Base-by-base conservation (phyloP, 352 stramenopile genomes). In the Sclerospora graminicola region DNA sequence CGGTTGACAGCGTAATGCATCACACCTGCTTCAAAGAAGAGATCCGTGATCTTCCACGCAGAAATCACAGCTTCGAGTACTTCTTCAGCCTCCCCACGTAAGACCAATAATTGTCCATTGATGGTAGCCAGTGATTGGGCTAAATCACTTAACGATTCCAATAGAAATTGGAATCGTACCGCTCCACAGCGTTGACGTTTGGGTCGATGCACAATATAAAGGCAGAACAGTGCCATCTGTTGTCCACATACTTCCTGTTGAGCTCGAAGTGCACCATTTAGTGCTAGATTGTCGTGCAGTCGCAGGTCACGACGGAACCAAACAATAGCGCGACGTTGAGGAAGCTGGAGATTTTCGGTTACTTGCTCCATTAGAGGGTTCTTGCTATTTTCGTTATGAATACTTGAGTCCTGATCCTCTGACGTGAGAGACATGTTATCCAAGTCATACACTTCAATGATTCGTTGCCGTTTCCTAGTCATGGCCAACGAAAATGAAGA, bases 261-360 rank as follows among this genome's bases (percentile, higher is more conserved):
- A 10, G 46, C 27, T 14, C 40, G 45, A 24, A 88, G 63, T 3
- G 85, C 83, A 13, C 73, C 71, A 11, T 85, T 41, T 8, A 98
- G 63, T 20, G 84, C 82, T 26, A 90, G 72, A 65, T 98, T 98
- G 71, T 99, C 95, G 61, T 98, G 89, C 16, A 99, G 45, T 14
- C 95, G 66, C 36, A 98, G 59, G 41, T 94, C 89, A 26, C 97
- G 96, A 4, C 94, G 79, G 45, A 98, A 97, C 94, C 94, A 98
- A 20, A 85, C 53, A 13, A 88, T 33, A 4, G 71, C 69, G 6
- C 68, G 60, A 5, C 68, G 60, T 3, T 26, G 21, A 26, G 21
- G 21, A 26, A 26, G 4, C 3, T 26, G 6, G 6, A 26, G 21
- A 7, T 26, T 26, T 3, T 3, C 4, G 21, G 21, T 26, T 26